Base-by-base conservation (phyloP, 768 basidiomycete species). In the Cytidiella melzeri region DNA sequence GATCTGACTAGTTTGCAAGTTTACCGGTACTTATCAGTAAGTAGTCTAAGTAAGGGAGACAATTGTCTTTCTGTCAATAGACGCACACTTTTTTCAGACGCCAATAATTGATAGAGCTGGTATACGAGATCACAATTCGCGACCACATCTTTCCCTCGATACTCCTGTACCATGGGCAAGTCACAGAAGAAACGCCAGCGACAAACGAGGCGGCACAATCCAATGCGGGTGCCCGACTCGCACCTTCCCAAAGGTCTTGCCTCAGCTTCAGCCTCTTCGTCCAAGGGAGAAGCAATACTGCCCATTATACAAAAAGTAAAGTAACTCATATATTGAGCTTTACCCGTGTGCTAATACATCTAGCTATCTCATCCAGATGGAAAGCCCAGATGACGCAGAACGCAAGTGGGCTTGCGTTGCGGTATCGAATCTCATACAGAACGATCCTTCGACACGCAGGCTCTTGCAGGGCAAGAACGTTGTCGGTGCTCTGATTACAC, bases 361-460 rank as follows among this genome's bases (percentile, higher is more conserved):
- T 18, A 23, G 5, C n/a, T 21, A 30, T 19, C 27, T 19, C 13
- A 12, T 21, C 11, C 15, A 91, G 88, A 83, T 92, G 75, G 79
- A 83, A 59, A 82, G 83, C 64, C 57, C 80, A 4, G 91, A 95
- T 57, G 73, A 77, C 6, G 68, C 76, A 1, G 94, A 97, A 56
- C 80, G 94, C 46, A 90, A 91, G 63, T 96, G 92, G 93, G 92
- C 93, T 3, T 95, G 93, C 64, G 92, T 93, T 20, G 92, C 93
- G 1, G 87, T 95, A n/a, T 92, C 90, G 10, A 95, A 91, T 65
- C 71, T 97, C 43, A 95, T 95, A 54, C 88, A 93, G 64, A 95
- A 95, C 57, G 94, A 97, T 65, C 87, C 93, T 18, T 90, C 91
- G 5, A 96, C 94, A 12, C 73, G 94, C 52, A 70, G 94, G 54